Conservation (phyloP, 108 stramenopile species). For the Seminavis robusta region DNA sequence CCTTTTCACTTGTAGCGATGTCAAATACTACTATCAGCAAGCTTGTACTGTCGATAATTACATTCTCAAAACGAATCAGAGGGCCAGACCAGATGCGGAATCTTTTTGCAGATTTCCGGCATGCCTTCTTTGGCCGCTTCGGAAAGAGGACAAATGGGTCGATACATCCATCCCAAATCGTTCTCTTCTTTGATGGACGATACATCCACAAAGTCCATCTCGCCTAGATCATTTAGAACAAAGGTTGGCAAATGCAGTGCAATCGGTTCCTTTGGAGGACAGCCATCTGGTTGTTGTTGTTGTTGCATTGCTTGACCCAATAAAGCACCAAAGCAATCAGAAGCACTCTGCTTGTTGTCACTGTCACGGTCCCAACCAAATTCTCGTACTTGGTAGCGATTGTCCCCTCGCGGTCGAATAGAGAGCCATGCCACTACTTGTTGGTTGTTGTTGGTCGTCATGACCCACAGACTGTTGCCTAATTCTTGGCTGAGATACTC, state of each 20-base stretch:
- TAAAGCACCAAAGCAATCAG: background rate
- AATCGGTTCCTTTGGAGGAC: background rate
- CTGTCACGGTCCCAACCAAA: conserved; percentile 35
- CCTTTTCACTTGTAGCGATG: too few species aligned
- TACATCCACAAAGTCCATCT: background rate
- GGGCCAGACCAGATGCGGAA: conserved; percentile 67
- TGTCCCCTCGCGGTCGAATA: conserved; percentile 39
- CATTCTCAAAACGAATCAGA: conserved; percentile 66
- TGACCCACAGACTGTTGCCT: conserved; percentile 41
- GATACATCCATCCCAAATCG: conserved; percentile 74
- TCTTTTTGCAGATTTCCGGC: background rate
- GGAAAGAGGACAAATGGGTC: too few species aligned
- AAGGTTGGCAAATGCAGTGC: conserved; percentile 35
- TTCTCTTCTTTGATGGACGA: conserved; percentile 29
- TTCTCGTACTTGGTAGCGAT: conserved; percentile 60
- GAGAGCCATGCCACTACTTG: conserved; percentile 53
- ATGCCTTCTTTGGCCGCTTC: too few species aligned
- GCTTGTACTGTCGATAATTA: too few species aligned
- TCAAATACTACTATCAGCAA: too few species aligned
- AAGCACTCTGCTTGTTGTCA: background rate
- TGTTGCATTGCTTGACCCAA: background rate
- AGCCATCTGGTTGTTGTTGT: too few species aligned
- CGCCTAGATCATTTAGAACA: conserved; percentile 13
- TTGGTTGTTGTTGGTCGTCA: conserved; percentile 2
- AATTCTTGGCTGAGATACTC: conserved; percentile 60